Percentiles rank a stretch among this genome's conserved stretches.
These are phyloP conservation scores for Favolaschia claudopus DNA, from an alignment of 768 basidiomycete genomes.

Conservation along the genomic window DNA sequence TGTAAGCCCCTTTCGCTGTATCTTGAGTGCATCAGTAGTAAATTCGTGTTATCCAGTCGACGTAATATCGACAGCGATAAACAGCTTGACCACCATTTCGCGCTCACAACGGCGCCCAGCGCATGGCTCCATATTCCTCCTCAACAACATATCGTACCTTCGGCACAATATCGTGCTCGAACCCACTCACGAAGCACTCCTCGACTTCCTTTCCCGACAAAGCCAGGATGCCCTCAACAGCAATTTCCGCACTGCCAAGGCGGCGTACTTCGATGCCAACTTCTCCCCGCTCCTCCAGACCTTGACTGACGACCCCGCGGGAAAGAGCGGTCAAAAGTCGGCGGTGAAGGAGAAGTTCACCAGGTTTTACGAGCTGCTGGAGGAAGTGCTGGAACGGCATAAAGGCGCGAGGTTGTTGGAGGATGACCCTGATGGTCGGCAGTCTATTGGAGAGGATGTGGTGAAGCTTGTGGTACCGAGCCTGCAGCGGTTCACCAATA, in stretches of 20 bases:
- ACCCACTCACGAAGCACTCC: conserved; percentile 55
- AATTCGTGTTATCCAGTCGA: conserved; percentile 58
- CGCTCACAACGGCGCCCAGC: conserved; percentile 66
- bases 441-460: conserved; percentile 72
- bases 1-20: conserved; percentile 52
- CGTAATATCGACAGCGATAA: conserved; percentile 70
- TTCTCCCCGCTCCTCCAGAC: conserved; percentile 80
- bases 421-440: conserved; percentile 69
- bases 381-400: conserved; percentile 83
- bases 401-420: conserved; percentile 71
- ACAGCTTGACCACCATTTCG: conserved; percentile 68
- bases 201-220: conserved; percentile 63
- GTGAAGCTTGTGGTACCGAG: conserved; percentile 80
- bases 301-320: conserved; percentile 65
- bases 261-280: conserved; percentile 85
- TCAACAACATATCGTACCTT: conserved; percentile 82
- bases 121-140: conserved; percentile 76
- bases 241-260: conserved; percentile 81
- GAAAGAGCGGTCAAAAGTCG: conserved; percentile 57
- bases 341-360: conserved; percentile 85
- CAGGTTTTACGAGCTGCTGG: conserved; percentile 80
- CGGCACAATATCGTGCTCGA: conserved; percentile 63
- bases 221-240: conserved; percentile 70
- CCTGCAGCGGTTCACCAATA: conserved; percentile 76
- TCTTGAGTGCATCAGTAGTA: background rate